A percentile compares a stretch with the other conserved stretches of the same genome.
These are phyloP conservation scores for Phaeosphaeria sp. DNA, from an alignment of 2,329 filamentous ascomycete species.

Conservation along the genomic window DNA sequence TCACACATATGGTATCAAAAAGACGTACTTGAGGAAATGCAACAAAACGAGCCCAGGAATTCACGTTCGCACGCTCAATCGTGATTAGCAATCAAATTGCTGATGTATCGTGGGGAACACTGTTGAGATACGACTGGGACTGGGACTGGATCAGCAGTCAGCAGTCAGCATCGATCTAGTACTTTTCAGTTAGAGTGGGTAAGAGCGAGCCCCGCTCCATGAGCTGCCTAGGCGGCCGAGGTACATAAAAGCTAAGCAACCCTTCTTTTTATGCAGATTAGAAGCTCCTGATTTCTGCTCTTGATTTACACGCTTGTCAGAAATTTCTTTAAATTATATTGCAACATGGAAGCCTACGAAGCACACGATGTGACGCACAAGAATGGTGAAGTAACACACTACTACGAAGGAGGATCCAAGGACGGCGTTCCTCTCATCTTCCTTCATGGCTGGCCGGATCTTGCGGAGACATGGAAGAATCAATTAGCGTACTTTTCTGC, in stretches of 20 bases:
- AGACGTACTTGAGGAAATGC: neutral
- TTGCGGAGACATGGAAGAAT: conserved; percentile 44
- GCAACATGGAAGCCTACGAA: conserved; percentile 19
- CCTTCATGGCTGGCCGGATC: conserved; percentile 45
- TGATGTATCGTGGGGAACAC: neutral
- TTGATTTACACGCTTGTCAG: neutral
- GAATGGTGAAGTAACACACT: conserved; percentile 29
- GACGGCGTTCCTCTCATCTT: conserved; percentile 32
- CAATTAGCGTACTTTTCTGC: conserved; percentile 42
- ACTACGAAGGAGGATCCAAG: conserved; percentile 30
- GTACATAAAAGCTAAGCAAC: neutral
- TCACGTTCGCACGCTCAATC: neutral
- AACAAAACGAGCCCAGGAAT: neutral
- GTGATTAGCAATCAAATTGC: neutral
- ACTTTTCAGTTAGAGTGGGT: neutral
- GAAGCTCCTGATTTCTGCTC: neutral
- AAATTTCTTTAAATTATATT: neutral
- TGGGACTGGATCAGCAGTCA: neutral
- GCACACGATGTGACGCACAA: conserved; percentile 25
- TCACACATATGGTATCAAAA: neutral
- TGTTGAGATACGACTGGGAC: neutral
- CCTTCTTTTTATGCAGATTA: neutral
- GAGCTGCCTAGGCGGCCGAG: neutral
- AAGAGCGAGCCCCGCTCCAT: neutral
- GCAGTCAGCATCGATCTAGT: neutral